A percentile compares a stretch with the other conserved stretches of the same genome.
phyloP scores from a whole-genome alignment of 2,329 filamentous ascomycete genomes.

The Calonectria honghensis region DNA sequence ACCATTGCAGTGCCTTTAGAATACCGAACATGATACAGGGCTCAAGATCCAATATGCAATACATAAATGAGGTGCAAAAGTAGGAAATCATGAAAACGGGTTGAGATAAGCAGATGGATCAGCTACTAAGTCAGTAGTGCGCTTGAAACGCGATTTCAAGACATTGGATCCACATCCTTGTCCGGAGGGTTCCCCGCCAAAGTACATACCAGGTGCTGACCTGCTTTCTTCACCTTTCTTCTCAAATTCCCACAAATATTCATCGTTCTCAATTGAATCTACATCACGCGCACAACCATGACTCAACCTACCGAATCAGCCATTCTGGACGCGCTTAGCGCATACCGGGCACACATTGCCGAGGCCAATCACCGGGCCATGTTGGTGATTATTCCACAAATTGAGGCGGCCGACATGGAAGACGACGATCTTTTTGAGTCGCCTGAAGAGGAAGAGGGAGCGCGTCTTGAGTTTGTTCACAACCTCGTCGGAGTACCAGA shows the following conservation, averaged over 20 bases:
- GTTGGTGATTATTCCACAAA: background rate
- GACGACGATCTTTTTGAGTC: background rate
- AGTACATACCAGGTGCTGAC: background rate
- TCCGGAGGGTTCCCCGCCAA: background rate
- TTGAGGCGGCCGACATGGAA: background rate
- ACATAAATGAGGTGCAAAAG: background rate
- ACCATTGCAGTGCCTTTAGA: background rate
- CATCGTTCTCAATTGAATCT: background rate
- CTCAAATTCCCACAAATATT: background rate
- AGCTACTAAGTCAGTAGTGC: background rate
- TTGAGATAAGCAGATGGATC: background rate
- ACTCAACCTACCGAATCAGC: background rate
- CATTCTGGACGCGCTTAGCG: background rate
- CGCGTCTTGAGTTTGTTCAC: conserved; percentile 6
- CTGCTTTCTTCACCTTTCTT: background rate
- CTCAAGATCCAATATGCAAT: background rate
- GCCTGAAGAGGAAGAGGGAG: background rate
- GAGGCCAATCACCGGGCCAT: background rate
- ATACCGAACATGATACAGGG: background rate
- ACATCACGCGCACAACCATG: background rate
- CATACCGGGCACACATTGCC: background rate
- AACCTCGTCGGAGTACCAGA: background rate
- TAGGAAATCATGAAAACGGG: background rate
- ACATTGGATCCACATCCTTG: background rate
- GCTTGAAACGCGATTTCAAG: background rate